phyloP scores from a whole-genome alignment of 2,329 filamentous ascomycete species.

The Amauroascus niger region DNA sequence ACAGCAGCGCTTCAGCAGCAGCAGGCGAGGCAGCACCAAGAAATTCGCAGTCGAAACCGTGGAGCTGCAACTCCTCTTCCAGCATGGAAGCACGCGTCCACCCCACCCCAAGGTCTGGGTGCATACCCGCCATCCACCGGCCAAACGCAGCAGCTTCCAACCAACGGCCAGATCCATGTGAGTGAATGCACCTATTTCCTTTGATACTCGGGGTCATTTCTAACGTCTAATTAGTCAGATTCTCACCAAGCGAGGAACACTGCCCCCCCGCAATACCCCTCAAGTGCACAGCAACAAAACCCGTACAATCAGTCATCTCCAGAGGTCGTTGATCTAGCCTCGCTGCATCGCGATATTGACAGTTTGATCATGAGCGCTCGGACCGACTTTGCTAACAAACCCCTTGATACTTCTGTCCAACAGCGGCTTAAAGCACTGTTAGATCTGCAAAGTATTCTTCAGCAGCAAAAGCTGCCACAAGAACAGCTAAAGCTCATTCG shows the following conservation, averaged over 20 bases:
- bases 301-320: slow-evolving; percentile 25
- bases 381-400: slow-evolving; percentile 63
- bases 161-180: slow-evolving; percentile 25
- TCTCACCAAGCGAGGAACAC: slow-evolving; percentile 1
- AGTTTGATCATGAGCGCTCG: slow-evolving; percentile 64
- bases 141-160: slow-evolving; percentile 24
- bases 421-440: slow-evolving; percentile 74
- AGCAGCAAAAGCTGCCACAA: slow-evolving; percentile 64
- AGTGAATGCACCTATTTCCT: slow-evolving; percentile 9
- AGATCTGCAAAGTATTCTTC: slow-evolving; percentile 72
- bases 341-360: slow-evolving; percentile 73
- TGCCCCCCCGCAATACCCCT: slow-evolving; percentile 1
- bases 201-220: background rate
- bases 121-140: slow-evolving; percentile 31
- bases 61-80: slow-evolving; percentile 45
- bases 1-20: slow-evolving; percentile 45
- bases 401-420: slow-evolving; percentile 64
- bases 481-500: slow-evolving; percentile 77
- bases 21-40: slow-evolving; percentile 46
- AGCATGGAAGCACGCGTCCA: slow-evolving; percentile 59
- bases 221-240: slow-evolving; percentile 5
- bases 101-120: slow-evolving; percentile 51
- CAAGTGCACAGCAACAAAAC: slow-evolving; percentile 6
- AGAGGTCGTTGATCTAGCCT: slow-evolving; percentile 49
- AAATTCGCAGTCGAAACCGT: slow-evolving; percentile 45